Conservation (phyloP, 345 rosid genomes). For the Eutrema japonicum region DNA sequence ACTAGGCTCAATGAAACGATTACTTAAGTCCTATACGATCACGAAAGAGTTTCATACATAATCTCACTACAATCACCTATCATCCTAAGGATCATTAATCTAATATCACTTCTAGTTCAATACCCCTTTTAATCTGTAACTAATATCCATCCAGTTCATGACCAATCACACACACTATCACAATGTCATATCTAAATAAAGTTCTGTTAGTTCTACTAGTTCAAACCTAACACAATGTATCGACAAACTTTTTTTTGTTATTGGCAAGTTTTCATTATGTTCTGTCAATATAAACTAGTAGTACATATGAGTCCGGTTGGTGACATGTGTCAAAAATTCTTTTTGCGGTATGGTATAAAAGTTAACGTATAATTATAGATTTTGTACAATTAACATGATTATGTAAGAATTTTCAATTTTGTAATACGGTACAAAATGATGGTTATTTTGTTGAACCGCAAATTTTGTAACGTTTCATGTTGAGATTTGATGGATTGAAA, state of each 20-base stretch:
- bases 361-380: too few species aligned
- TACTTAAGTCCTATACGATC: neutral
- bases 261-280: too few species aligned
- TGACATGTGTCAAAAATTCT: too few species aligned
- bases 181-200: neutral
- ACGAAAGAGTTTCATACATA: neutral
- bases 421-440: neutral
- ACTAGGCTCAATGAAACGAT: neutral
- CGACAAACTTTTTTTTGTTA: too few species aligned
- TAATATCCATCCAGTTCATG: neutral
- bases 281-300: too few species aligned
- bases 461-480: neutral
- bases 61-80: neutral
- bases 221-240: too few species aligned
- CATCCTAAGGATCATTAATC: neutral
- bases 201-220: neutral
- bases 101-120: neutral
- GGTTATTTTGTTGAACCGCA: constrained; percentile 1
- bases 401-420: too few species aligned
- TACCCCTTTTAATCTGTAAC: neutral
- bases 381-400: too few species aligned
- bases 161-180: neutral
- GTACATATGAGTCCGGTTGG: too few species aligned
- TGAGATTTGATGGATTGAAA: neutral
- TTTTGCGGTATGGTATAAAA: too few species aligned